Evolutionary conservation across 106 monocot genomes (phyloP), one percentile per base, ranked within the genome.

Genomic region (Iris macrosiphon): DNA sequence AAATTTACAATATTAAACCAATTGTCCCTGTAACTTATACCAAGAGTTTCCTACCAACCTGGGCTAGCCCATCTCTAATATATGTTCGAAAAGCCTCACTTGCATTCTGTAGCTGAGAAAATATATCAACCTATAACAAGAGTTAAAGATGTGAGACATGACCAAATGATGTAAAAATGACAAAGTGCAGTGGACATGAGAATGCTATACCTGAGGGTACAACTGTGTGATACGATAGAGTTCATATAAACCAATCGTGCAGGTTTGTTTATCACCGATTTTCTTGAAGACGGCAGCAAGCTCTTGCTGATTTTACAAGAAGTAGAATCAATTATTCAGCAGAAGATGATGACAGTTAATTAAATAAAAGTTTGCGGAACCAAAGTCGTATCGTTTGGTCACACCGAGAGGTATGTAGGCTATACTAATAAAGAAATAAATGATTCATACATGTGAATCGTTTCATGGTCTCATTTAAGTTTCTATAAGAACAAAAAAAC

Each of bases 251-350:
- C 98, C 98, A 71, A 98, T 91, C 0, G 90, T 81, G 54, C 87
- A 98, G 10, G 98, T 98, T 39, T 98, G 98, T 48, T 98, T 98
- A 56, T 98, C 98, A 13, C 98, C 98, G 42, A 98, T 98, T 75
- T 98, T 98, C 73, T 98, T 98, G 69, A 98, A 98, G 0, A 98
- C 80, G 3, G 98, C 83, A 69, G 98, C 90, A 61, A 98, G 83
- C 60, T 98, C 98, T 91, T 98, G 98, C 98, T 98, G 69, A 76
- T 61, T 54, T 18, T 23, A 69, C 27, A 10, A 27, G n/a, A n/a
- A n/a, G n/a, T n/a, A n/a, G n/a, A 19, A 32, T n/a, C 21, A 31
- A 37, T 43, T 1, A 4, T 0, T 15, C 0, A n/a, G 28, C 3
- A 45, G 45, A 17, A n/a, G n/a, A n/a, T n/a, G n/a, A n/a, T n/a